These are phyloP conservation scores for Daldinia decipiens DNA, from an alignment of 495 filamentous ascomycete species.

Conservation along the genomic window DNA sequence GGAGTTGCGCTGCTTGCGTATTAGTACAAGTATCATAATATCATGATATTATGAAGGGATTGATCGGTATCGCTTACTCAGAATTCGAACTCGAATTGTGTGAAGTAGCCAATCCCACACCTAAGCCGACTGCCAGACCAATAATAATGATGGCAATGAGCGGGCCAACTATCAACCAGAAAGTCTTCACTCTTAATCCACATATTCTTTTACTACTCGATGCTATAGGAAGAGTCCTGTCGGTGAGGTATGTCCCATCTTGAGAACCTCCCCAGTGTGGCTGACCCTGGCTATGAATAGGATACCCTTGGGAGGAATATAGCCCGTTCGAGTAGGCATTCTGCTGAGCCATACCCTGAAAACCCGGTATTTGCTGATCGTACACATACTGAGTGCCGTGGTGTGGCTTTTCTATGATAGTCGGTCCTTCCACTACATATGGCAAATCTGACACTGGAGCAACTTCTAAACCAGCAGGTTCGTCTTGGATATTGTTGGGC, in stretches of 20 bases:
- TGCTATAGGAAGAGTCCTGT: neutral
- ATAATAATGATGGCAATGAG: slow-evolving; percentile 44
- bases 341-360: slow-evolving; percentile 12
- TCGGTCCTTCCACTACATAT: slow-evolving; percentile 30
- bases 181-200: slow-evolving; percentile 34
- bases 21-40: neutral
- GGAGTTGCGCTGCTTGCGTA: slow-evolving; percentile 1
- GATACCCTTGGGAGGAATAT: slow-evolving; percentile 27
- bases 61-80: slow-evolving; percentile 12
- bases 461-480: slow-evolving; percentile 31
- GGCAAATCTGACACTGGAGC: slow-evolving; percentile 26
- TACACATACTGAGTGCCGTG: slow-evolving; percentile 23
- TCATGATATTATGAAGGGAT: neutral
- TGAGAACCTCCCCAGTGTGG: slow-evolving; percentile 28
- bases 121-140: slow-evolving; percentile 48
- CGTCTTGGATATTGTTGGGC: slow-evolving; percentile 2
- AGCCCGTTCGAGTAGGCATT: slow-evolving; percentile 19
- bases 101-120: slow-evolving; percentile 29
- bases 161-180: slow-evolving; percentile 42
- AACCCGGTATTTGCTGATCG: slow-evolving; percentile 6
- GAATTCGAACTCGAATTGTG: slow-evolving; percentile 9
- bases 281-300: slow-evolving; percentile 4
- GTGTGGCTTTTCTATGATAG: slow-evolving; percentile 23
- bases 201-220: slow-evolving; percentile 18
- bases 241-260: slow-evolving; percentile 21